Base-by-base conservation (phyloP, 495 filamentous ascomycete genomes). In the Xylaria venustula region DNA sequence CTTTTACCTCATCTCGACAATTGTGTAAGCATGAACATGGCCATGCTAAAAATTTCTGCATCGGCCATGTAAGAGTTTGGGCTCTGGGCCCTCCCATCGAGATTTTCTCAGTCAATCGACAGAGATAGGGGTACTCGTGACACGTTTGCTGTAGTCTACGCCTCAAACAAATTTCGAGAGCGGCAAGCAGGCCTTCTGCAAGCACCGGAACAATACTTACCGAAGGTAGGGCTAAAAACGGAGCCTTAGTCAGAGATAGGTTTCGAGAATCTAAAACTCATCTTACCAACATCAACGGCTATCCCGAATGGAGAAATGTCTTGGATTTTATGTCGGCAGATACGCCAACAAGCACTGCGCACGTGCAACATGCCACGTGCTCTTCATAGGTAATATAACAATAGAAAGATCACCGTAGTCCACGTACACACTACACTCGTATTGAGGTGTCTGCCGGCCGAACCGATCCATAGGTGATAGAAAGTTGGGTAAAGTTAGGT, bases 281-380 rank as follows among this genome's bases (percentile, higher is more conserved):
- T 11, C 30, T 34, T 22, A 41, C 9, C n/a, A n/a, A 36, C 51
- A 36, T 22, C 36, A 41, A 32, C 22, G 34, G 42, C 9, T 15
- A 26, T 20, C n/a, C 17, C 40, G n/a, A 23, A 45, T 55, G 19
- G 17, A 30, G 51, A 37, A 44, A 55, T 15, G 25, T 12, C 22
- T 5, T 25, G 53, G 25, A 45, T 34, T 22, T 7, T 3, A n/a
- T 23, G 26, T 45, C 17, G 40, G 37, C 32, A 26, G n/a, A 44
- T 45, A 32, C 41, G 11, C 36, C 37, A 44, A n/a, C 53, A 34
- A 23, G 25, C 22, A 45, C 26, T 55, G 26, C 40, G 17, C 53
- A 55, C 53, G 53, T 55, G 53, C 53, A 44, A 45, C 36, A 55
- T 34, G n/a, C n/a, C n/a, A n/a, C n/a, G n/a, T n/a, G n/a, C n/a